phyloP scores from a whole-genome alignment of 108 stramenopile genomes.

The Cyclostephanos invisitatus region DNA sequence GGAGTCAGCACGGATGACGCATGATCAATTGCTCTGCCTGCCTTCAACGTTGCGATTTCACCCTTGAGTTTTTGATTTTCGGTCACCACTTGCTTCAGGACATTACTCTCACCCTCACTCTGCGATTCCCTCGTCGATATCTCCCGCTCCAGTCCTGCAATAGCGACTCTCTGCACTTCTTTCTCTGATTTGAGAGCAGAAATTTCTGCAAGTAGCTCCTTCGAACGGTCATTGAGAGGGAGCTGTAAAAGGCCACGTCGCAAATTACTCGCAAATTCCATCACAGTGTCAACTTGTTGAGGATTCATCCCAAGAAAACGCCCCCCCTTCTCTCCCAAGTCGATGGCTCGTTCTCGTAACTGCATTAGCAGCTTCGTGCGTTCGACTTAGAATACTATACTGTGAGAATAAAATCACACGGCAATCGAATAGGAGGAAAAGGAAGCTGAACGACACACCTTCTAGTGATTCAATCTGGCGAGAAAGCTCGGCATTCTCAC shows the following conservation, averaged over 20 bases:
- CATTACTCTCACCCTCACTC: conserved; percentile 12
- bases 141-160: conserved; percentile 56
- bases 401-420: not conserved
- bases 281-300: conserved; percentile 44
- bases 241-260: conserved; percentile 51
- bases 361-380: conserved; percentile 56
- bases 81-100: conserved; percentile 30
- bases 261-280: conserved; percentile 61
- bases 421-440: not conserved
- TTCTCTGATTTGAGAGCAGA: conserved; percentile 43
- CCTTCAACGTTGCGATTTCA: conserved; percentile 4
- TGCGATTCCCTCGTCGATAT: conserved; percentile 19
- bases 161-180: conserved; percentile 50
- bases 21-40: not conserved
- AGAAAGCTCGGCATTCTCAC: conserved; percentile 56
- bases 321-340: conserved; percentile 62
- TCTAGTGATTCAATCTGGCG: conserved; percentile 70
- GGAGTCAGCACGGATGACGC: conserved; percentile 6
- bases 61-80: conserved; percentile 50
- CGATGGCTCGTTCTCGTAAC: conserved; percentile 59
- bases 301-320: conserved; percentile 51
- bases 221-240: conserved; percentile 53
- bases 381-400: conserved; percentile 38
- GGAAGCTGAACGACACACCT: conserved; percentile 10
- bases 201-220: conserved; percentile 48